phyloP scores from a whole-genome alignment of 345 rosid species.

The Passiflora organensis region DNA sequence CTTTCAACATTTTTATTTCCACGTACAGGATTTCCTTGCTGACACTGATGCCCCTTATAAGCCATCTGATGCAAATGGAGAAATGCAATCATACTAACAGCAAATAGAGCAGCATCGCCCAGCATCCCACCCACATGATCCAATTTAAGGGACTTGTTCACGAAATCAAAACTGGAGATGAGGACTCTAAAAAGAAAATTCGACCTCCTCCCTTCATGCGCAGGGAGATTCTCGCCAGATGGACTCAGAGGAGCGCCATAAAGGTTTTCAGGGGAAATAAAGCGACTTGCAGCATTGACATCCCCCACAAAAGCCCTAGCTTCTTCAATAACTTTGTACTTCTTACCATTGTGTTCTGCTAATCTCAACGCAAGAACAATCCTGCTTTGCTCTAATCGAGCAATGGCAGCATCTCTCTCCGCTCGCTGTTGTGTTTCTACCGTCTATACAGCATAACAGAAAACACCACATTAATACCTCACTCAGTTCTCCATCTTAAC shows the following conservation, averaged over 20 bases:
- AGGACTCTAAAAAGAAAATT: constrained; percentile 43
- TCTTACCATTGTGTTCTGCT: constrained; percentile 69
- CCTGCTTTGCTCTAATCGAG: constrained; percentile 73
- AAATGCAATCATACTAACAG: constrained; percentile 70
- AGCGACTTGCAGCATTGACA: constrained; percentile 35
- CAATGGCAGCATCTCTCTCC: constrained; percentile 76
- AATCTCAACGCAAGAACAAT: constrained; percentile 67
- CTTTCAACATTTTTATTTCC: constrained; percentile 10
- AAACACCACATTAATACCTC: constrained; percentile 1
- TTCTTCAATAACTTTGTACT: constrained; percentile 71
- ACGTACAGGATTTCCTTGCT: constrained; percentile 32
- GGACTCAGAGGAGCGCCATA: constrained; percentile 11
- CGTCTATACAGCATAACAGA: constrained; percentile 33
- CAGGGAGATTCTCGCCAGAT: constrained; percentile 24
- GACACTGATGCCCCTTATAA: constrained; percentile 29
- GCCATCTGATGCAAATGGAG: constrained; percentile 57
- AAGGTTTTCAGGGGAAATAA: constrained; percentile 48
- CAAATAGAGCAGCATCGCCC: constrained; percentile 73
- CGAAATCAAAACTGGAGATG: constrained; percentile 50
- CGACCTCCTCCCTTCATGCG: constrained; percentile 21
- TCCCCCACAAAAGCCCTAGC: constrained; percentile 69
- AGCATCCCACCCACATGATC: constrained; percentile 59
- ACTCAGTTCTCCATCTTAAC: no score
- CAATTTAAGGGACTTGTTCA: constrained; percentile 49
- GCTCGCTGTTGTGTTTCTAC: constrained; percentile 66